These are phyloP conservation scores for Penicillium atrosanguineum DNA, from an alignment of 495 filamentous ascomycete species.

Conservation along the genomic window DNA sequence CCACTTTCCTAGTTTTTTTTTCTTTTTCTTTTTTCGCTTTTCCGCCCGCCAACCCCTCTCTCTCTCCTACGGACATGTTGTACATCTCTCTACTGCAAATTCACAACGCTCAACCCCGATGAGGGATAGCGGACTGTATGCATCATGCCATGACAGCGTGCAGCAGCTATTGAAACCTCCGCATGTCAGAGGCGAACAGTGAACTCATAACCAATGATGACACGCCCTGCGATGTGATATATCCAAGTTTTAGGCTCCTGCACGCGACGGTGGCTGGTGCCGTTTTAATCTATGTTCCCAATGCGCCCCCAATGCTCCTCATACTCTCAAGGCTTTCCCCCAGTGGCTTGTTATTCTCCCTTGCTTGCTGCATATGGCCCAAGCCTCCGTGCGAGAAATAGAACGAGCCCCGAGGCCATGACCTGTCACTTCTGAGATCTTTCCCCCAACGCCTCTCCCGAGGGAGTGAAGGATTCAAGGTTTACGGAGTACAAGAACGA, in stretches of 20 bases:
- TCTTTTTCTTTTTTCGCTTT: not conserved
- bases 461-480: not conserved
- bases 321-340: no score
- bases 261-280: constrained; percentile 22
- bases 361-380: constrained; percentile 11
- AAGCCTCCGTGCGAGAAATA: constrained; percentile 1
- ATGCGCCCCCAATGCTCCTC: constrained; percentile 4
- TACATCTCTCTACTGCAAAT: not conserved
- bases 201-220: not conserved
- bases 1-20: constrained; percentile 12
- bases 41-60: not conserved
- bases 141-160: constrained; percentile 19
- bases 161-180: constrained; percentile 22
- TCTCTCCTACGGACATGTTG: not conserved
- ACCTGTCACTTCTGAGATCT: constrained; percentile 6
- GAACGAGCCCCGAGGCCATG: not conserved
- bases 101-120: not conserved
- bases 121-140: not conserved
- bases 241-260: constrained; percentile 14
- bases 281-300: not conserved
- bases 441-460: not conserved
- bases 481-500: not conserved
- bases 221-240: constrained; percentile 13
- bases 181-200: constrained; percentile 17
- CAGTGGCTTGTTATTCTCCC: constrained; percentile 7